Base-by-base conservation (phyloP, 331 rosid genomes). In the Acacia pycnantha region DNA sequence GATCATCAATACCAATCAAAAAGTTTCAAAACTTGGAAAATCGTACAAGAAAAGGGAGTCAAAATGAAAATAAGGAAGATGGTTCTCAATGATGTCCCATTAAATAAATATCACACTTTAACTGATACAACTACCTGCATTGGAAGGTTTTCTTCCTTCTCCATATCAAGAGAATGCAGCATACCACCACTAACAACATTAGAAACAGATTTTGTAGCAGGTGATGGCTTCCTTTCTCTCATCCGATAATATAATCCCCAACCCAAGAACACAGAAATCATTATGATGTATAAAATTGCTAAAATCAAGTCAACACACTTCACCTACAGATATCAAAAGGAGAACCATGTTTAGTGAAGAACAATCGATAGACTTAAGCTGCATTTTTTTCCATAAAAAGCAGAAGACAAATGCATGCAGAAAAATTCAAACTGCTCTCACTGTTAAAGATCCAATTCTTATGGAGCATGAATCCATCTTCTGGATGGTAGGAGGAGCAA, bases 391-490 rank as follows among this genome's bases (percentile, higher is more conserved):
- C 79, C 77, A 59, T n/a, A 69, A 62, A 40, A 5, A 83, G 81
- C 58, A 67, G 83, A 2, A 81, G 76, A 78, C 19, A 68, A 77
- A 77, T 77, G 76, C 65, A 73, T 18, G 58, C 12, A 73, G 75
- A 27, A 77, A 80, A 75, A 62, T 24, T 48, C 46, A 79, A 76
- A 82, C 46, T 29, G 68, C 73, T 67, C 91, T 88, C 89, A 94
- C 99, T 92, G 82, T 91, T 73, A 96, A 81, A 47, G 95, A 91
- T 77, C 99, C 97, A 78, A 92, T 76, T 92, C 79, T 92, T 72
- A 91, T 79, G 7, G 91, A 89, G 84, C 99, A 96, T 43, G 98
- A 88, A 86, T 87, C 88, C 72, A 40, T 79, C 80, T 86, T 85
- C 33, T 29, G 61, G 76, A 85, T 79, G 88, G 85, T 85, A 15